These are phyloP conservation scores for Ceraceosorus bombacis DNA, from an alignment of 1,284 basidiomycete genomes.

Conservation along the genomic window DNA sequence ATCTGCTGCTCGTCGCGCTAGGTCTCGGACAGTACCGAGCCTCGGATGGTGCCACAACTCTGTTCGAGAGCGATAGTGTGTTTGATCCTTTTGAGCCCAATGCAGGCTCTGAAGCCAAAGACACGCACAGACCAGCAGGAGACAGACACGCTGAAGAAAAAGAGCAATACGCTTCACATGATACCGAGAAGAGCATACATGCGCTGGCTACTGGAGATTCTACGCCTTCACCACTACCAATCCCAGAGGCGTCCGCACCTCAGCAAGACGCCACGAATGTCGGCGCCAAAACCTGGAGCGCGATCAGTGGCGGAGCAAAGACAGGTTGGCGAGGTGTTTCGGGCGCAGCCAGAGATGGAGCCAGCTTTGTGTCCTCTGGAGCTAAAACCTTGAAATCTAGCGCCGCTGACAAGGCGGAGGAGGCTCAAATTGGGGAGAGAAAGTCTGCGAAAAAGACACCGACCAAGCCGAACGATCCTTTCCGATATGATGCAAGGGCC, in stretches of 20 bases:
- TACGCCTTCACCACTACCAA: too few species aligned
- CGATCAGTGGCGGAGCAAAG: neutral
- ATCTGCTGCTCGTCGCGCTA: slow-evolving; percentile 34
- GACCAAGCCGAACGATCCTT: slow-evolving; percentile 35
- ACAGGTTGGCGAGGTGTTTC: neutral
- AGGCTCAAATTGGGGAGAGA: too few species aligned
- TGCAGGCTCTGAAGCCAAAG: too few species aligned
- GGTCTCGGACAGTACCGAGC: slow-evolving; percentile 37
- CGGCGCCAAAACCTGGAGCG: slow-evolving; percentile 3
- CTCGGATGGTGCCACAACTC: slow-evolving; percentile 29
- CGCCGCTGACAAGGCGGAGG: too few species aligned
- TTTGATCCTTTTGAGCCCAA: slow-evolving; percentile 13
- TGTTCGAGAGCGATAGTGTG: slow-evolving; percentile 36
- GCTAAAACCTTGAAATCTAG: neutral
- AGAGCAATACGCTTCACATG: too few species aligned
- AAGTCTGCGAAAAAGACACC: neutral
- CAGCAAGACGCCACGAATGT: neutral
- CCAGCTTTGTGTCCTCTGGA: neutral
- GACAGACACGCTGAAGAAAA: too few species aligned
- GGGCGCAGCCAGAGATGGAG: neutral
- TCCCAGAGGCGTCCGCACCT: too few species aligned
- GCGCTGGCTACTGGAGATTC: too few species aligned
- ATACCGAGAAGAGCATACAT: too few species aligned
- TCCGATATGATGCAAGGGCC: slow-evolving; percentile 38
- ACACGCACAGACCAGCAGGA: too few species aligned